These are phyloP conservation scores for Vararia minispora DNA, from an alignment of 768 basidiomycete genomes.

Conservation along the genomic window DNA sequence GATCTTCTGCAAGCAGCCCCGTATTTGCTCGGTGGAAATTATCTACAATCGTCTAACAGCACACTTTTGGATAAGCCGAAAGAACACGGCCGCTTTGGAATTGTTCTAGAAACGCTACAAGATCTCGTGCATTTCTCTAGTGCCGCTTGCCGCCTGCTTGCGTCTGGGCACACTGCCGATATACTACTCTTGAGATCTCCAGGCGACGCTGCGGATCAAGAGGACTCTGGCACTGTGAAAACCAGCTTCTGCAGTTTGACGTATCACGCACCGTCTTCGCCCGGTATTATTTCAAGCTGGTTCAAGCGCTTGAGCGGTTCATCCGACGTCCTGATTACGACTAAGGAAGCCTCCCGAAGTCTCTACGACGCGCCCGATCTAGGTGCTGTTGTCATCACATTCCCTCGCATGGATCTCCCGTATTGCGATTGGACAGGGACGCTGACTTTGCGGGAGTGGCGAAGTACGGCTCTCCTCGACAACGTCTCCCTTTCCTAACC, in stretches of 20 bases:
- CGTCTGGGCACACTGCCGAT: slow-evolving; percentile 8
- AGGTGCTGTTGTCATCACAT: slow-evolving; percentile 26
- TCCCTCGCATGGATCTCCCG: slow-evolving; percentile 38
- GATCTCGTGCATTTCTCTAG: slow-evolving; percentile 11
- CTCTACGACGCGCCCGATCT: neutral
- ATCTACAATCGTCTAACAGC: neutral
- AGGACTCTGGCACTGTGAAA: slow-evolving; percentile 3
- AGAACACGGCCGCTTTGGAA: slow-evolving; percentile 4
- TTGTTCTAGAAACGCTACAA: slow-evolving; percentile 7
- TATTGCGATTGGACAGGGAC: slow-evolving; percentile 53
- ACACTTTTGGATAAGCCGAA: neutral
- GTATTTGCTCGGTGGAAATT: too few relatives aligned
- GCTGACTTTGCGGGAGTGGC: slow-evolving; percentile 45
- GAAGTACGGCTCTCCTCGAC: slow-evolving; percentile 29
- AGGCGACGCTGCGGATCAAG: neutral
- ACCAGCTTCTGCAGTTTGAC: slow-evolving; percentile 6
- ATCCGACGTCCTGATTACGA: slow-evolving; percentile 11
- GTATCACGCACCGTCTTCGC: slow-evolving; percentile 3
- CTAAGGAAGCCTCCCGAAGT: slow-evolving; percentile 2
- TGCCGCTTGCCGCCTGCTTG: slow-evolving; percentile 8
- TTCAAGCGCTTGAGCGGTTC: slow-evolving; percentile 12
- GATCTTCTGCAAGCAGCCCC: too few relatives aligned
- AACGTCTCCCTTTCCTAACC: slow-evolving; percentile 2
- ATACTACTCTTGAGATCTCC: slow-evolving; percentile 10
- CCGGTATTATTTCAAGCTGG: slow-evolving; percentile 10